Base-by-base conservation (phyloP, 2,329 filamentous ascomycete species). In the Coniochaeta sp. region DNA sequence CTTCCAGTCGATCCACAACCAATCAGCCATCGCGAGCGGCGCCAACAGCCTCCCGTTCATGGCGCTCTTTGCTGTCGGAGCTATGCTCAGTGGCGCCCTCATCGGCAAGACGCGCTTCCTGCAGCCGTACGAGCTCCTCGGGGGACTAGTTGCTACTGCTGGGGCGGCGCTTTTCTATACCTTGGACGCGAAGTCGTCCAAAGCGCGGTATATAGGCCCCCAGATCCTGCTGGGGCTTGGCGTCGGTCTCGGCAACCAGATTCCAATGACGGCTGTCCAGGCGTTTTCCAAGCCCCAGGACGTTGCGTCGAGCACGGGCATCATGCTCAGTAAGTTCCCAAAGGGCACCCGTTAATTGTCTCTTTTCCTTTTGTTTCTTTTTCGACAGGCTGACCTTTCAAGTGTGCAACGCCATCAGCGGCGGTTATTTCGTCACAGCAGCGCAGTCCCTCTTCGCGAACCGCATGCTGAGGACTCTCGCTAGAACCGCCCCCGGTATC, bases 1-100 rank as follows among this genome's bases (percentile, higher is more conserved):
- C 71, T 86, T 89, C 16, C 89, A 91, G 69, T 80, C 84, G 3
- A 87, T 86, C 0, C 79, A 85, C 2, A 78, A 79, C 60, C 82
- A 82, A 1, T 79, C 78, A 0, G 83, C 86, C 0, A 73, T 88
- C 30, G 75, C 75, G 10, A 88, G 83, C 0, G 80, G 80, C 4
- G 68, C 86, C 1, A 78, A 87, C 9, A 73, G 70, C 57, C 65
- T 77, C 6, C 71, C 75, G 4, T 64, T 71, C 16, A 6, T 38
- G 12, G 34, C 34, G 3, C 4, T 38, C 14, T 38, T 38, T 14
- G 34, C 34, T 12, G 66, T 74, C 17, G 64, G 70, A 7, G 65
- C 70, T 0, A 64, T 75, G 10, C 67, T 69, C 24, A 24, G 74
- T 26, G 63, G 66, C 4, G 66, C 67, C 3, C 61, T 72, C 16